Evolutionary conservation across 2,329 filamentous ascomycete genomes (phyloP), one percentile per base, ranked within the genome.

Genomic region (Penicillium expansum): DNA sequence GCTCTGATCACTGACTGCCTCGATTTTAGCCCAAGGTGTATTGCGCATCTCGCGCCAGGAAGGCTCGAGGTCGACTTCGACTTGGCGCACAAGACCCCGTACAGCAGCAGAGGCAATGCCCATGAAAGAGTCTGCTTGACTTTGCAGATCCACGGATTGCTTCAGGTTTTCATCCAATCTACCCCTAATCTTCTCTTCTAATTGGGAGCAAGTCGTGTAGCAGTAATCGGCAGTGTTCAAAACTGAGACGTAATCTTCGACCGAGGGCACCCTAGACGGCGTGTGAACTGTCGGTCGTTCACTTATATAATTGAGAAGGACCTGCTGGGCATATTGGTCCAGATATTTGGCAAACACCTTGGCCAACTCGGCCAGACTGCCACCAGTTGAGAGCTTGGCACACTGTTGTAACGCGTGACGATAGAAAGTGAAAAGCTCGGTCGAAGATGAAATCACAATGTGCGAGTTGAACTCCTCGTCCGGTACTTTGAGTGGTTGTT

Each of bases 181-280:
- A 66, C 90, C 88, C 76, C 91, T 93, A 74, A 99, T 92, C 73
- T 90, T 96, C 67, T 97, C 92, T 72, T 97, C 93, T 0, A 99
- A 82, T 70, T 97, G 93, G 47, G 87, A 92, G 48, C 92, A 94
- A 30, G 96, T 97, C 27, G 86, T 86, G 70, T 97, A 93, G 84
- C 94, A 99, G 73, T 97, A 99, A 70, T 99, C 94, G 0, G 94
- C 93, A 1, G 94, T 97, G 71, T 99, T 99, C 47, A 99, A 80
- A 1, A 97, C 92, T 4, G 96, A 79, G 14, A 97, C 83, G 4
- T 90, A 84, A 61, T 96, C 89, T 67, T 96, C 87, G 2, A 94
- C 62, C 7, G 74, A 73, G 2, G 77, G 76, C n/a, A 73, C 65
- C 50, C 72, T 76, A 0, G 83, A 83, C 1, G 83, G 82, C 3